Conservation (phyloP, 441 rosid genomes). For the Pelargonium australe region DNA sequence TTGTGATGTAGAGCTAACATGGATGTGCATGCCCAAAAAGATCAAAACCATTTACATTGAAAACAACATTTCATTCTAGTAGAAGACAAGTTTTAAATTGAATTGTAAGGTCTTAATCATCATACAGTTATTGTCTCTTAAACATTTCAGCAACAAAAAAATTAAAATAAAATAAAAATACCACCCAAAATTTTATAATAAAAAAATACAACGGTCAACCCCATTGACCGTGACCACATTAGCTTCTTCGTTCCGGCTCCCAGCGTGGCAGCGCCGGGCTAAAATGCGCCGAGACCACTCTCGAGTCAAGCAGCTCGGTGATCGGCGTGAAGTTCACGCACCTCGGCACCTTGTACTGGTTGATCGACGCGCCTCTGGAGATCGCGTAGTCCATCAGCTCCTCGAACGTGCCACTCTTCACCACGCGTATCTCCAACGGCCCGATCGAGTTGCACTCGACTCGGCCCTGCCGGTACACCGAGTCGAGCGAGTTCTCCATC, state of each 20-base stretch:
- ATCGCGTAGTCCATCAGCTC: constrained; percentile 91
- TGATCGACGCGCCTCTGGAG: constrained; percentile 86
- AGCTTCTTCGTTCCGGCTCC: constrained; percentile 57
- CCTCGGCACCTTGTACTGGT: constrained; percentile 88
- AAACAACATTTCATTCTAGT: too few relatives aligned
- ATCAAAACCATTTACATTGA: too few relatives aligned
- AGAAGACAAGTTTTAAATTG: too few relatives aligned
- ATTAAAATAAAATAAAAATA: too few relatives aligned
- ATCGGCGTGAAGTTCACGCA: constrained; percentile 85
- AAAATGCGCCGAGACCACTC: constrained; percentile 55
- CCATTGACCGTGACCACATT: neutral
- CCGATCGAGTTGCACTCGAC: constrained; percentile 78
- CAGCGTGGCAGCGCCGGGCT: constrained; percentile 69
- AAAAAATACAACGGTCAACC: too few relatives aligned
- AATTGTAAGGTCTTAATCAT: too few relatives aligned
- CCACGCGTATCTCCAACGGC: constrained; percentile 72
- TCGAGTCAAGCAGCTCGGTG: constrained; percentile 74
- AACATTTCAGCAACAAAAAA: too few relatives aligned
- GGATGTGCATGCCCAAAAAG: too few relatives aligned
- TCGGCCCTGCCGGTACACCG: constrained; percentile 79
- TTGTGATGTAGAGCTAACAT: too few relatives aligned
- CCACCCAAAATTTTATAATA: too few relatives aligned
- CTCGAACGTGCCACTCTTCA: constrained; percentile 78
- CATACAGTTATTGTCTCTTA: too few relatives aligned
- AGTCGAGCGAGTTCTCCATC: constrained; percentile 78